Base-by-base conservation (phyloP, 164 flowering plant species). In the Tetracentron sinense region DNA sequence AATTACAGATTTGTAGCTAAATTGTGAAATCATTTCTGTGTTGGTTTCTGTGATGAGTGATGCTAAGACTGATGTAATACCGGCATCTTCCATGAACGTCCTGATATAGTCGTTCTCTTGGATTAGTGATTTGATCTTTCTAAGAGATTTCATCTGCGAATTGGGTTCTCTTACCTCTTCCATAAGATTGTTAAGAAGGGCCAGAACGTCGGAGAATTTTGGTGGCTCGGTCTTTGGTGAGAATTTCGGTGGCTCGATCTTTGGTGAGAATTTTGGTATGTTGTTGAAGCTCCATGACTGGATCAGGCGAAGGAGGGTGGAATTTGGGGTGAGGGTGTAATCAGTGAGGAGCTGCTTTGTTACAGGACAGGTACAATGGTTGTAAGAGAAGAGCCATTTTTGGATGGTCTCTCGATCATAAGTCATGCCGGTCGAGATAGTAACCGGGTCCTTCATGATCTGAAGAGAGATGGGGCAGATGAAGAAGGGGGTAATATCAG, bases 391-490 rank as follows among this genome's bases (percentile, higher is more conserved):
- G 17, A 89, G 16, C 96, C 96, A 89, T 35, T 62, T 65, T 35
- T 81, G 81, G 55, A 89, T 89, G 83, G 83, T 85, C 7, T 81
- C 82, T 0, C 96, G 70, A 49, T 86, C 96, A 55, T 82, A 86
- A 0, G 90, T 85, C 19, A 86, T 82, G 33, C 96, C 96, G 0
- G 96, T 81, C 0, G 79, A 58, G 48, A 83, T 59, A 0, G 81
- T 89, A 0, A 89, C 92, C 0, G 96, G 92, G 33, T 89, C 96
- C 53, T 75, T 77, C 96, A 89, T 89, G 57, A 89, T 68, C 52
- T 85, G 78, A 4, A 85, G 63, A 16, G 96, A 86, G 33, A 89
- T 85, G 0, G 95, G 95, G 77, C 95, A 86, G 51, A 82, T 57
- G 58, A 86, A 89, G 61, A 65, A 81, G 0, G 84, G 56, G 42